Base-by-base conservation (phyloP, 371 early-diverging fungal species). In the Mycotypha africana region DNA sequence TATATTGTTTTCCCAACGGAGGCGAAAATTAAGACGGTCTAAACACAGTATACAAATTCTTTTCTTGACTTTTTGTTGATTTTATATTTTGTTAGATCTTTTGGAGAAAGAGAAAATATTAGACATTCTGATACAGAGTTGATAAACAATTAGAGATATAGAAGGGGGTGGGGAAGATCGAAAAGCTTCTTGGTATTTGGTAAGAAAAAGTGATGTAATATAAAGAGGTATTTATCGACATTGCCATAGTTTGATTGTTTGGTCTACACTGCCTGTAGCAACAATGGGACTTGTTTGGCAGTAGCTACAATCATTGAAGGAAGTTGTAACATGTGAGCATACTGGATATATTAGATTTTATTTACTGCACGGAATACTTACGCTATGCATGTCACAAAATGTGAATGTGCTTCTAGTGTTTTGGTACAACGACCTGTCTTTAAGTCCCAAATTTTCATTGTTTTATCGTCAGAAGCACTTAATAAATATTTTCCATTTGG, bases 361-460 rank as follows among this genome's bases (percentile, higher is more conserved):
- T n/a, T n/a, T n/a, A n/a, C n/a, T n/a, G n/a, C n/a, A n/a, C 4
- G 23, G 14, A 16, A 4, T 30, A 46, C 40, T 39, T 47, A 47
- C 52, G 79, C 86, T 38, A 91, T 60, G 53, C 85, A 84, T 5
- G 89, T 89, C 15, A 88, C 84, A 73, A 95, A 95, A 45, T 93
- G 92, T n/a, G 72, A 58, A 39, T 91, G 91, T 2, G 89, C 92
- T 38, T 89, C 85, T 42, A 88, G 51, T 21, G 84, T 85, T 50
- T 87, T 86, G 45, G 75, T 59, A 47, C 85, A 84, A 31, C 89
- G 68, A 15, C 92, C 92, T 2, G 86, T 78, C 43, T 74, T 70
- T 20, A 93, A 59, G 52, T 94, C 93, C 93, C 94, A 95, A n/a
- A 88, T 67, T 41, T 85, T 78, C 39, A 92, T 60, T 3, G 88